Evolutionary conservation across 495 filamentous ascomycete species (phyloP), one percentile per base, ranked within the genome.

Genomic region (Cercophora scortea): DNA sequence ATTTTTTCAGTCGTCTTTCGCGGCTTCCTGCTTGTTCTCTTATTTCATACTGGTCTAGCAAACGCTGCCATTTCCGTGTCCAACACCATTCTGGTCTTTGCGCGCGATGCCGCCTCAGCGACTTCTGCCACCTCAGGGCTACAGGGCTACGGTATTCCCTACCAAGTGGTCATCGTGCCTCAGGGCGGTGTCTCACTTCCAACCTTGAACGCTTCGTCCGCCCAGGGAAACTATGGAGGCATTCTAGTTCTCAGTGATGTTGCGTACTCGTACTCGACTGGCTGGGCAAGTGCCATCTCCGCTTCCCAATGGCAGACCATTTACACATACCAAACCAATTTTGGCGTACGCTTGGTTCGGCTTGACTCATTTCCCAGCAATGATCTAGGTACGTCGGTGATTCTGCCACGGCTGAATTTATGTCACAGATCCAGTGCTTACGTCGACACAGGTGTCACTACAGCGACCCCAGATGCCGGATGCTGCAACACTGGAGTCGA

Each of bases 61-160:
- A 38, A 47, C n/a, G 60, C 53, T 32, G 60, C 57, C 34, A 43
- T 54, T 25, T 60, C 60, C 15, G 52, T 69, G 38, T 58, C 56
- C 32, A 55, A 67, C 59, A 82, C 79, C 43, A 74, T 83, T 47
- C 68, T 85, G 44, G 64, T 85, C n/a, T 74, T 85, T 54, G 79
- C 81, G 16, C 71, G 68, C 47, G 78, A 83, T 58, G 44, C 63
- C 45, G 61, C 69, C 4, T 67, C 76, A 1, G 77, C 76, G 7
- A 54, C 50, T 8, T 68, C 71, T 17, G 78, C 74, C n/a, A 70
- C 65, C 34, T 75, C 72, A 32, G 79, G 78, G 17, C 73, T 85
- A 32, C 79, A 81, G 59, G 79, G 67, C 50, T 83, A 84, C 53
- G 81, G 79, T 49, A 82, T 84, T 55, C 80, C 81, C 4, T 83